Conservation (phyloP, 768 basidiomycete genomes). For the Albatrellus ellisii region DNA sequence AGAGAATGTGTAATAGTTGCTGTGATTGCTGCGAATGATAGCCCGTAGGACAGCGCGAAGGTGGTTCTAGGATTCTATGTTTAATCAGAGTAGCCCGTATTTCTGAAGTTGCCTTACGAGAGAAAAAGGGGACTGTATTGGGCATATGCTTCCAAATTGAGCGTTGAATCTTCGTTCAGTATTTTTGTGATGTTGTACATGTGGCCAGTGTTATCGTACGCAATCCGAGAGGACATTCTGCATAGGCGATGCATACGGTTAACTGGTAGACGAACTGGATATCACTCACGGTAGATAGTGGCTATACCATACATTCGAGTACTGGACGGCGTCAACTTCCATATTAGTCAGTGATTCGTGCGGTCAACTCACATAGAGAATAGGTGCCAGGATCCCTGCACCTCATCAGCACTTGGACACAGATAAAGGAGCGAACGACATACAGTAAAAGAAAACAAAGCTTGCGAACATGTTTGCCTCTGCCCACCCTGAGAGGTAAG, state of each 20-base stretch:
- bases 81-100: no score
- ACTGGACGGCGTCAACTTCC: slow-evolving; percentile 9
- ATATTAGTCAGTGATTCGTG: neutral
- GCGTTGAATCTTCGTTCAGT: slow-evolving; percentile 21
- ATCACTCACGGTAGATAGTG: slow-evolving; percentile 22
- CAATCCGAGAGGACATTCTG: slow-evolving; percentile 22
- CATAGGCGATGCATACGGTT: neutral
- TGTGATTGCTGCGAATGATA: slow-evolving; percentile 30
- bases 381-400: slow-evolving; percentile 24
- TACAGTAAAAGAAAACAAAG: slow-evolving; percentile 30
- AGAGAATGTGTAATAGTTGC: slow-evolving; percentile 30
- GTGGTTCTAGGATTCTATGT: slow-evolving; percentile 27
- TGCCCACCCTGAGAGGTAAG: slow-evolving; percentile 22
- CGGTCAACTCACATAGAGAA: slow-evolving; percentile 16
- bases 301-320: slow-evolving; percentile 22
- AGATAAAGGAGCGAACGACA: slow-evolving; percentile 1
- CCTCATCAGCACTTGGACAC: neutral
- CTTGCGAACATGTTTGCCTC: slow-evolving; percentile 21
- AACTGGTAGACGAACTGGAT: neutral
- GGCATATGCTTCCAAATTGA: slow-evolving; percentile 25
- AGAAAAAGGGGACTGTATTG: slow-evolving; percentile 30
- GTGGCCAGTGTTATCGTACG: slow-evolving; percentile 28
- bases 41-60: slow-evolving; percentile 48
- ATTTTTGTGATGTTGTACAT: slow-evolving; percentile 27
- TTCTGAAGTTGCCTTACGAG: slow-evolving; percentile 10